Conservation (phyloP, 306 rosid genomes). For the Lathyrus oleraceus region DNA sequence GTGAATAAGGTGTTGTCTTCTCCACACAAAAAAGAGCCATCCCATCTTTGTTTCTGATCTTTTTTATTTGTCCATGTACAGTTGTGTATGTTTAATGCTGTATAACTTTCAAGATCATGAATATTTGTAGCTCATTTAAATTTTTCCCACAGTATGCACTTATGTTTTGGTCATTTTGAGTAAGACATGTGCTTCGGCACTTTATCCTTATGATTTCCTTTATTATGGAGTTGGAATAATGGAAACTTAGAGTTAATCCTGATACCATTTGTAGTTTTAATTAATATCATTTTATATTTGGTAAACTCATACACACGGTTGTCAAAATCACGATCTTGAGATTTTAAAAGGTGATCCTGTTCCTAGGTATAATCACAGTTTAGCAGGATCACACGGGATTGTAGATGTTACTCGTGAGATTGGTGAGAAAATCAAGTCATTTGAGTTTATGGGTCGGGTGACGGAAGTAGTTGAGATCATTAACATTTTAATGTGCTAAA, state of each 20-base stretch:
- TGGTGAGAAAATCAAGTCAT: not conserved
- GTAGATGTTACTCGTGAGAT: not conserved
- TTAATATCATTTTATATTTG: not conserved
- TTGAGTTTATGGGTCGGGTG: not conserved
- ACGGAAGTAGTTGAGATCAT: not conserved
- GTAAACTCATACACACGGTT: not conserved
- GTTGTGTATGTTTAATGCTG: not conserved
- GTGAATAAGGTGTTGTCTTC: not conserved
- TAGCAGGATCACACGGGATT: not conserved
- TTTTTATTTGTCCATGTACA: not conserved
- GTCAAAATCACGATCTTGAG: not conserved
- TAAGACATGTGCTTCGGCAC: not conserved
- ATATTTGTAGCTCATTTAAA: not conserved
- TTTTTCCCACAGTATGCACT: not conserved
- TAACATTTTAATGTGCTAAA: not conserved
- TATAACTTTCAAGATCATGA: not conserved
- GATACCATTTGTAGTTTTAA: not conserved
- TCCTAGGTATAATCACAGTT: not conserved
- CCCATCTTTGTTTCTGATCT: not conserved
- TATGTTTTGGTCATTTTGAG: not conserved
- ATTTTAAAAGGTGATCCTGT: not conserved
- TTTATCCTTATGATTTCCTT: not conserved
- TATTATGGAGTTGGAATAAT: not conserved
- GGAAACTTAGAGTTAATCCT: not conserved
- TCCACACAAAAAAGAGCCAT: not conserved